Evolutionary conservation across 148 eudicot genomes (phyloP), one percentile per base, ranked within the genome.

Genomic region (Polygonum maritimum): DNA sequence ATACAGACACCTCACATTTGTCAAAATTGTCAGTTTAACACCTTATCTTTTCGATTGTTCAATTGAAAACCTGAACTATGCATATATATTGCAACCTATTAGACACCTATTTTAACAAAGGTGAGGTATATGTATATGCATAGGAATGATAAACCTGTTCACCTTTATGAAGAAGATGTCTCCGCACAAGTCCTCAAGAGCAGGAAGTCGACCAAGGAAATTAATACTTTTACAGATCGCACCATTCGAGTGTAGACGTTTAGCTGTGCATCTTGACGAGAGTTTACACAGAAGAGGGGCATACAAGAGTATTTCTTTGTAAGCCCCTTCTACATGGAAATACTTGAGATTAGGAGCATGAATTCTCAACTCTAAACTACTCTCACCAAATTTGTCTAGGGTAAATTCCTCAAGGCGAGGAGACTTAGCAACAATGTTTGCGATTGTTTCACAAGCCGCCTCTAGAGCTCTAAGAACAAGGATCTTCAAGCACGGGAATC

Each of bases 121-220:
- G 13, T 48, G 49, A 2, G 13, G 11, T 12, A 11, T 48, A 15
- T 48, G 15, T 48, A 12, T 79, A 44, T 6, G 47, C 1, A 44
- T 44, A 26, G 31, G 31, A 1, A 26, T 44, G 6, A 44, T 2
- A 44, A 1, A 44, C 1, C 1, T 83, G 4, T 74, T 80, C 81
- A 91, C 96, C 89, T 91, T 85, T 9, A 90, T 86, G 78, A 89
- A 91, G 84, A 87, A 91, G 40, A 88, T 80, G 45, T 86, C 87
- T 21, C 96, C 96, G 22, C 77, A 63, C 19, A 91, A 83, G 79
- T 84, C 84, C 83, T 87, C 82, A n/a, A 91, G 92, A 40, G 79
- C 74, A 60, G 89, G 87, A 26, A 85, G 87, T 41, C 87, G 88
- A 74, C 91, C 91, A 49, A 91, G 49, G 15, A 48, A 48, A 11